Evolutionary conservation across 805 yeast genomes (phyloP), one percentile per base, ranked within the genome.

Genomic region (Saturnispora sanitii): DNA sequence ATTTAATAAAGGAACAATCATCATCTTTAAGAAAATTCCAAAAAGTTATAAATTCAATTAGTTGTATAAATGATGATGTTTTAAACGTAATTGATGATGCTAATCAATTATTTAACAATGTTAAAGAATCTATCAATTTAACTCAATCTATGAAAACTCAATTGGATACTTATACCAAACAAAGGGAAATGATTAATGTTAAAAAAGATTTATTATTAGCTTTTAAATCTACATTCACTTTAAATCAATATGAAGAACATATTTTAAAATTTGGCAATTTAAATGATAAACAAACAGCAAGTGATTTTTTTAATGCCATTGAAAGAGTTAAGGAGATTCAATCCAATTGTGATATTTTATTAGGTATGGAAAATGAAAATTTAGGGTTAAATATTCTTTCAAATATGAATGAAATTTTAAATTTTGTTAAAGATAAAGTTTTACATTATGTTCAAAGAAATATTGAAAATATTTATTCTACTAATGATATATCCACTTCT

Each of bases 231-330:
- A 72, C 73, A 42, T 85, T 82, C 53, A 74, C 88, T 0, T 57
- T 90, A 33, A 71, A 71, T 33, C 88, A 79, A 45, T 72, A 75
- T 42, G 96, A 90, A 49, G 79, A 76, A 34, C 81, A 73, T 50
- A 58, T 71, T 6, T 27, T 47, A 13, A 35, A 37, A 35, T 45
- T 32, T 34, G 46, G 43, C 2, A 44, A 47, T 36, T 61, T 88
- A 30, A 54, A 58, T 18, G 66, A 68, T 23, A 67, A 66, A 13
- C 72, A 65, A 11, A 63, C 71, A 23, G 63, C 65, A 46, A 49
- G 45, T 13, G 65, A 61, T 16, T 86, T 81, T 54, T 83, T 85
- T 49, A 55, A 52, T 3, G 70, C 75, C 1, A 62, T 88, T 26
- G 59, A 64, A 12, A 79, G 77, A 51, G 80, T 84, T 6, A 77